phyloP scores from a whole-genome alignment of 768 basidiomycete genomes.

The Rhodocollybia butyracea region DNA sequence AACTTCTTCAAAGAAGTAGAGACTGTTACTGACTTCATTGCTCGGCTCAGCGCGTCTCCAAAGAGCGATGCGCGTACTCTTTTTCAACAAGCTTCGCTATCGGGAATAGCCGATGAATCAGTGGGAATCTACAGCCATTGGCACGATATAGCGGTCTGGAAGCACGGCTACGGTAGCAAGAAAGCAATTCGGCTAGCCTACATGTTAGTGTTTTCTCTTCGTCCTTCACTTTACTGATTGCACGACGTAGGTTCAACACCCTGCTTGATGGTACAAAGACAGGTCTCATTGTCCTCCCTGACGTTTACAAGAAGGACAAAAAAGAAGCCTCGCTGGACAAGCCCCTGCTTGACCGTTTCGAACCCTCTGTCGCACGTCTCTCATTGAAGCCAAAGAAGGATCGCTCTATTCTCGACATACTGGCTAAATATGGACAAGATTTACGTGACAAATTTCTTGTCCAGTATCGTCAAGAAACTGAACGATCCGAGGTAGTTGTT shows the following conservation, averaged over 20 bases:
- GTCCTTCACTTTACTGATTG: background rate
- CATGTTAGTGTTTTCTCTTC: constrained; percentile 43
- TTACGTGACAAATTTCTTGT: too few relatives aligned
- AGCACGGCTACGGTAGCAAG: constrained; percentile 42
- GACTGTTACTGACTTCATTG: constrained; percentile 41
- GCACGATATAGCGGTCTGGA: constrained; percentile 43
- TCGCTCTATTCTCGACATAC: too few relatives aligned
- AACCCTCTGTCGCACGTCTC: background rate
- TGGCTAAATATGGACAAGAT: too few relatives aligned
- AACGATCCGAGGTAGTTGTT: too few relatives aligned
- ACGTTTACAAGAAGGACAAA: constrained; percentile 39
- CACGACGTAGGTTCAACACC: constrained; percentile 54
- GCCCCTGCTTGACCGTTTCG: constrained; percentile 6
- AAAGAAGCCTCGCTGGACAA: constrained; percentile 21
- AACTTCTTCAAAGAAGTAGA: constrained; percentile 55
- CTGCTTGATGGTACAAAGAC: constrained; percentile 70
- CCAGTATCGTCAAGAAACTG: too few relatives aligned
- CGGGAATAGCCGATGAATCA: constrained; percentile 32
- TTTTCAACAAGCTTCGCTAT: constrained; percentile 35
- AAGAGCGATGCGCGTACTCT: constrained; percentile 26
- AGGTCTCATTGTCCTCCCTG: constrained; percentile 47
- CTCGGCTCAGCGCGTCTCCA: constrained; percentile 19
- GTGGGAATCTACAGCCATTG: constrained; percentile 41
- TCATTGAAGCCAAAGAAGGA: too few relatives aligned
- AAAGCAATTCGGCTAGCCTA: constrained; percentile 55